These are phyloP conservation scores for Aspergillus tamarii DNA, from an alignment of 2,329 filamentous ascomycete species.

Conservation along the genomic window DNA sequence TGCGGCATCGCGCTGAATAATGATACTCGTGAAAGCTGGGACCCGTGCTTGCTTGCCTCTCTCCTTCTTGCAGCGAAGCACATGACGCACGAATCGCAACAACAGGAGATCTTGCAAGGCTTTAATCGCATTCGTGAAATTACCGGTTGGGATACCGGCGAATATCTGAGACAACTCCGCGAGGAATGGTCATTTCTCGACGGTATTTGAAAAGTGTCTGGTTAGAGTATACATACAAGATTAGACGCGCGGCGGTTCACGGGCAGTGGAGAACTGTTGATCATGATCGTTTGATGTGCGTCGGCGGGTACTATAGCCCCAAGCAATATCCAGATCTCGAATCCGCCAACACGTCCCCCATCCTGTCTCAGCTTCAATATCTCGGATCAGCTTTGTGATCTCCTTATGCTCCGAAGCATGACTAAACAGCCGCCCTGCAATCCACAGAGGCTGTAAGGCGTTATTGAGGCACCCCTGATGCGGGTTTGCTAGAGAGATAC, in stretches of 20 bases:
- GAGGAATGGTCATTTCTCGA: slow-evolving; percentile 31
- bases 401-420: slow-evolving; percentile 52
- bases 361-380: slow-evolving; percentile 46
- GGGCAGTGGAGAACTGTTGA: slow-evolving; percentile 27
- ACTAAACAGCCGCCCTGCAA: slow-evolving; percentile 53
- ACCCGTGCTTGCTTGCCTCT: slow-evolving; percentile 54
- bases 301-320: slow-evolving; percentile 28
- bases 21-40: slow-evolving; percentile 58
- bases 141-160: slow-evolving; percentile 46
- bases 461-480: slow-evolving; percentile 57
- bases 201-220: slow-evolving; percentile 14
- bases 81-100: slow-evolving; percentile 57
- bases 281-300: slow-evolving; percentile 6
- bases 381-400: slow-evolving; percentile 44
- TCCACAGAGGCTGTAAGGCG: slow-evolving; percentile 37
- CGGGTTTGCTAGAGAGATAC: slow-evolving; percentile 56
- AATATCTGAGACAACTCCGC: slow-evolving; percentile 23
- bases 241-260: neutral
- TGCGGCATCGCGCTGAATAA: slow-evolving; percentile 63
- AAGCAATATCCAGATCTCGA: slow-evolving; percentile 28
- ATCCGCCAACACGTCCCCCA: slow-evolving; percentile 41
- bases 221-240: neutral
- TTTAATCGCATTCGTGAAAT: slow-evolving; percentile 44
- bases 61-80: slow-evolving; percentile 60
- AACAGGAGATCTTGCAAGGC: slow-evolving; percentile 45